phyloP scores from a whole-genome alignment of 1,139 yeast genomes.

The Pichia sp. region DNA sequence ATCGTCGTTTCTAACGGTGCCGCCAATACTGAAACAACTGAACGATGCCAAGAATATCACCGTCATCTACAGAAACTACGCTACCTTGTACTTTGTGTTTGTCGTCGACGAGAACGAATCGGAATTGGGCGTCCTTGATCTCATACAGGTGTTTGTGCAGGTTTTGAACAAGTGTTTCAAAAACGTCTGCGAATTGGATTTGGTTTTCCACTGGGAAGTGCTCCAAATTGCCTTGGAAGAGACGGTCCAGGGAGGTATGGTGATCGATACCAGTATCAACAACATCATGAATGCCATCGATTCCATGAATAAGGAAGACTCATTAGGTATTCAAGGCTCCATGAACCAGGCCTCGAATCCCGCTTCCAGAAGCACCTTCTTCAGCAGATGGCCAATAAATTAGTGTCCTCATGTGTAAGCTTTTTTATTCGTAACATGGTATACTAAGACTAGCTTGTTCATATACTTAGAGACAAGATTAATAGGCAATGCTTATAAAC shows the following conservation, averaged over 20 bases:
- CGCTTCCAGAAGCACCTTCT: slow-evolving; percentile 7
- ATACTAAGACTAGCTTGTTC: no score
- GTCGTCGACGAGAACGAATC: slow-evolving; percentile 94
- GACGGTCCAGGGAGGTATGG: slow-evolving; percentile 97
- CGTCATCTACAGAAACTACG: slow-evolving; percentile 90
- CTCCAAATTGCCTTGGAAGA: slow-evolving; percentile 87
- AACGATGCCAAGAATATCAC: slow-evolving; percentile 65
- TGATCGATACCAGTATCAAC: slow-evolving; percentile 83
- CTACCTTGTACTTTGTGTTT: slow-evolving; percentile 89
- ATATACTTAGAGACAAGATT: no score
- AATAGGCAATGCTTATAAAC: no score
- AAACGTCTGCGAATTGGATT: slow-evolving; percentile 90
- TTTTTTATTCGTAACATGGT: no score
- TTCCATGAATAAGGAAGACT: slow-evolving; percentile 46
- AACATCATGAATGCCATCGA: slow-evolving; percentile 80
- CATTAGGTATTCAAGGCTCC: slow-evolving; percentile 2
- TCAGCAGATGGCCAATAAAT: slow-evolving; percentile 17
- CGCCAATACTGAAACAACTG: slow-evolving; percentile 41
- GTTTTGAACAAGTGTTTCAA: slow-evolving; percentile 87
- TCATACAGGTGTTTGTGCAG: slow-evolving; percentile 95
- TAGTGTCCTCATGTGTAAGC: neutral
- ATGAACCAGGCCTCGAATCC: neutral
- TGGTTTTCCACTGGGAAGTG: slow-evolving; percentile 97
- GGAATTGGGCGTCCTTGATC: slow-evolving; percentile 85
- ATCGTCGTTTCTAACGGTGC: slow-evolving; percentile 77